Base-by-base conservation (phyloP, 805 yeast genomes). In the Candida adriatica region DNA sequence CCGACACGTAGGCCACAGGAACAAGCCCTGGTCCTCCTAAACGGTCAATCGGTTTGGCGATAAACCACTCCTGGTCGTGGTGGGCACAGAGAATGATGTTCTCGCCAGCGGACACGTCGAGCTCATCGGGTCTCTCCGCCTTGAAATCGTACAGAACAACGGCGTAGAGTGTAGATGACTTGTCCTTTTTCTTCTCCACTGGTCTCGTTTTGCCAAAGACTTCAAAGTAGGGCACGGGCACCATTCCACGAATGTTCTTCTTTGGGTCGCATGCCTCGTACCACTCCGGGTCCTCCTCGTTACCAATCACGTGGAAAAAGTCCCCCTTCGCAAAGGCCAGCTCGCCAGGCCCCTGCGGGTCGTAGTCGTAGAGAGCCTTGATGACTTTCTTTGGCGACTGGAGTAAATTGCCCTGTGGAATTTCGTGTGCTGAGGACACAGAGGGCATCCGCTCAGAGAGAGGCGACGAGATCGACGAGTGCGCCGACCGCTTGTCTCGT, bases 21-120 rank as follows among this genome's bases (percentile, higher is more conserved):
- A 92, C 94, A 27, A 92, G 66, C 1, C 99, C 98, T 0, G 97
- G 97, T 1, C 96, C 98, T 16, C 98, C 97, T 23, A 92, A 64
- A 33, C 96, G 67, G 38, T 90, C 94, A 26, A 92, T 83, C 10
- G 96, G 96, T 55, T 92, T 92, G 5, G 96, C 97, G 38, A 92
- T 92, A 48, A 87, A 88, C 99, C 99, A 92, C 60, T 94, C 99
- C 43, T 68, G 82, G 34, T 86, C 87, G 52, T 90, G 94, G 58
- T 90, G 96, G 2, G 99, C 99, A 59, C 96, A 90, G 9, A 94
- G 75, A 18, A 88, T 83, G 40, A 92, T 70, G 47, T 83, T 80
- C 48, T 92, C 99, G 23, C 96, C 96, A 2, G 83, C 83, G 18
- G 58, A 51, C 3, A 90, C 85, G 41, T 80, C 79, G 42, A 92